These are phyloP conservation scores for Alternaria incomplexa DNA, from an alignment of 2,329 filamentous ascomycete species.

Conservation along the genomic window DNA sequence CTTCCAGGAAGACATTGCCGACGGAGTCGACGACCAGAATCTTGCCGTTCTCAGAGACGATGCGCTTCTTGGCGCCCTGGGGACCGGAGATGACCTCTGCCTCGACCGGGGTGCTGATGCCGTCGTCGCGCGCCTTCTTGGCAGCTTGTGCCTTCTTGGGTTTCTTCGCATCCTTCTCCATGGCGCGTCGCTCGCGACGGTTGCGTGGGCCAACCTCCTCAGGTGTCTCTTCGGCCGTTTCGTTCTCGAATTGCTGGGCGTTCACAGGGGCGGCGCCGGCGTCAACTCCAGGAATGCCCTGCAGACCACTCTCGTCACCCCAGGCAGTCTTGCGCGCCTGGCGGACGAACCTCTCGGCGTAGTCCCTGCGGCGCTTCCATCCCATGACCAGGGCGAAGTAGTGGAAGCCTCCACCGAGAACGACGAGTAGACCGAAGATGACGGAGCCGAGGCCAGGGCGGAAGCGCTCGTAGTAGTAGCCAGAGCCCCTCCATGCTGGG, in stretches of 20 bases:
- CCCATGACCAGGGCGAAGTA: constrained; percentile 84
- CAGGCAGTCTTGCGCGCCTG: constrained; percentile 88
- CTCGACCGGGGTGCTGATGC: constrained; percentile 62
- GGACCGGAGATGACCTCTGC: constrained; percentile 62
- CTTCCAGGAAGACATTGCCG: constrained; percentile 94
- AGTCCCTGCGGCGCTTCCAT: constrained; percentile 89
- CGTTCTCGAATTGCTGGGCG: constrained; percentile 38
- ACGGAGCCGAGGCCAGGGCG: constrained; percentile 89
- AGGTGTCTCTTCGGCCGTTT: constrained; percentile 37
- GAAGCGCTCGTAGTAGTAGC: constrained; percentile 97
- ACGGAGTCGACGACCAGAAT: constrained; percentile 88
- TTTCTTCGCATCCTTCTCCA: constrained; percentile 83
- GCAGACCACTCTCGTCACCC: constrained; percentile 76
- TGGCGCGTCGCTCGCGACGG: constrained; percentile 83
- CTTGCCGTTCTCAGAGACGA: constrained; percentile 95
- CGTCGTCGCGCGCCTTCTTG: constrained; percentile 62
- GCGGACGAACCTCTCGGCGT: constrained; percentile 88
- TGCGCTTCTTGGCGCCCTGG: constrained; percentile 80
- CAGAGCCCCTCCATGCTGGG: constrained; percentile 94
- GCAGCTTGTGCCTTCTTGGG: constrained; percentile 57
- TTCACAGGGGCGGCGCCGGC: constrained; percentile 46
- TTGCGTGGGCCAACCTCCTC: constrained; percentile 69
- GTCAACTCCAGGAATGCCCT: constrained; percentile 67
- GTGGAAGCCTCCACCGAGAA: constrained; percentile 83
- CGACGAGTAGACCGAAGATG: constrained; percentile 78